Conservation (phyloP, 352 stramenopile species). For the Phytophthora fragariaefolia region DNA sequence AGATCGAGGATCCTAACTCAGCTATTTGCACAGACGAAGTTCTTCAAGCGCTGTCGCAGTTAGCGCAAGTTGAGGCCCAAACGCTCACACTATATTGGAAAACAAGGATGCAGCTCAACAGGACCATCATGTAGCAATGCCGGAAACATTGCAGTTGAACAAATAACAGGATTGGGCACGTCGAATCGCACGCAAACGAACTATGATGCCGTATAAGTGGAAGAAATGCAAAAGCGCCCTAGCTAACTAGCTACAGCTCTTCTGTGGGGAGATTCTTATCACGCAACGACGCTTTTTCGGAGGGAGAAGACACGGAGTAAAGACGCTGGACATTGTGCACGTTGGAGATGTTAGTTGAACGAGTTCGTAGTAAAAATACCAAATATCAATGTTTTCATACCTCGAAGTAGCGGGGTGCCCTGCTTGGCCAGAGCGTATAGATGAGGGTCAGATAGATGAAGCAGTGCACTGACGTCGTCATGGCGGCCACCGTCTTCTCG, state of each 20-base stretch:
- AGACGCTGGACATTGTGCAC: constrained; percentile 44
- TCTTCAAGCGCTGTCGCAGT: constrained; percentile 44
- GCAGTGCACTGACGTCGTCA: constrained; percentile 60
- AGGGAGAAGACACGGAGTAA: constrained; percentile 74
- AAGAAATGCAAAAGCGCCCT: neutral
- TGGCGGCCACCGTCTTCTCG: constrained; percentile 72
- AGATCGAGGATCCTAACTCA: constrained; percentile 37
- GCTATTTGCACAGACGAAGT: constrained; percentile 57
- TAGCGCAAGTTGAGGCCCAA: constrained; percentile 50
- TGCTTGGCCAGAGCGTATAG: constrained; percentile 73
- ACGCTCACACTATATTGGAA: constrained; percentile 68
- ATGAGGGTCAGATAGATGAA: constrained; percentile 68
- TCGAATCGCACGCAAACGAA: neutral
- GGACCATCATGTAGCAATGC: constrained; percentile 41
- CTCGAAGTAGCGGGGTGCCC: constrained; percentile 80
- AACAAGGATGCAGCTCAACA: constrained; percentile 48
- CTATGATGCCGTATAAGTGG: constrained; percentile 1
- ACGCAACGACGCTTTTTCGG: constrained; percentile 70
- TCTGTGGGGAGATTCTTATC: constrained; percentile 70
- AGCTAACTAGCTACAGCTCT: constrained; percentile 43
- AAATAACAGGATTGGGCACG: neutral
- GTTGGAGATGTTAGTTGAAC: too few relatives aligned
- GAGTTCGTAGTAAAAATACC: neutral
- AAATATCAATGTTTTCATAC: constrained; percentile 34
- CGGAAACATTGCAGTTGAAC: neutral